These are phyloP conservation scores for Macadamia tetraphylla DNA, from an alignment of 164 flowering plant species.

Conservation along the genomic window DNA sequence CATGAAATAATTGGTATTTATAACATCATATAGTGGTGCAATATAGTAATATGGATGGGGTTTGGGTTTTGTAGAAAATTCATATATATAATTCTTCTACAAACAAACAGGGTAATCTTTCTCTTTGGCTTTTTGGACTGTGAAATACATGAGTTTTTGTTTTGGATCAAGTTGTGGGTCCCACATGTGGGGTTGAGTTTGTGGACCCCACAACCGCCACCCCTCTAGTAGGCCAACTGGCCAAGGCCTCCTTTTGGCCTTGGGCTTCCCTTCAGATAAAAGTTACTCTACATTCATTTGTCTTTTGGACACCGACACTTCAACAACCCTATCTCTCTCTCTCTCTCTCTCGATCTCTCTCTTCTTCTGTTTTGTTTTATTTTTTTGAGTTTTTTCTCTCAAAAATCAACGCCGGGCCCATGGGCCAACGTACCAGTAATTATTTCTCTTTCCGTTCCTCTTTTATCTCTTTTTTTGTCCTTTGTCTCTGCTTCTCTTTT, in stretches of 20 bases:
- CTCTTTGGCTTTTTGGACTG: no score
- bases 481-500: constrained; percentile 7
- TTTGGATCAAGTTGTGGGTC: constrained; percentile 2
- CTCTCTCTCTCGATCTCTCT: background rate
- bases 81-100: no score
- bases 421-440: constrained; percentile 1
- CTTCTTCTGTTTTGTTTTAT: no score
- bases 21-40: no score
- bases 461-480: constrained; percentile 1
- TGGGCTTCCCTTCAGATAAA: background rate
- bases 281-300: background rate
- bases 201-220: no score
- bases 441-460: constrained; percentile 14
- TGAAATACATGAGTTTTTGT: constrained; percentile 3
- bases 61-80: no score
- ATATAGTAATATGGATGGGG: no score
- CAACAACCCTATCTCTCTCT: constrained; percentile 19
- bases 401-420: constrained; percentile 24
- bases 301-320: constrained; percentile 22
- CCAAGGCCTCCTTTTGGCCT: constrained; percentile 10
- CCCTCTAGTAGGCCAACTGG: no score
- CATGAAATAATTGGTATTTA: no score
- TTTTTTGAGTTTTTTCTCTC: background rate
- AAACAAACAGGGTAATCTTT: no score
- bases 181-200: no score